Base-by-base conservation (phyloP, 192 early-diverging fungal species). In the Allomyces arbusculus region DNA sequence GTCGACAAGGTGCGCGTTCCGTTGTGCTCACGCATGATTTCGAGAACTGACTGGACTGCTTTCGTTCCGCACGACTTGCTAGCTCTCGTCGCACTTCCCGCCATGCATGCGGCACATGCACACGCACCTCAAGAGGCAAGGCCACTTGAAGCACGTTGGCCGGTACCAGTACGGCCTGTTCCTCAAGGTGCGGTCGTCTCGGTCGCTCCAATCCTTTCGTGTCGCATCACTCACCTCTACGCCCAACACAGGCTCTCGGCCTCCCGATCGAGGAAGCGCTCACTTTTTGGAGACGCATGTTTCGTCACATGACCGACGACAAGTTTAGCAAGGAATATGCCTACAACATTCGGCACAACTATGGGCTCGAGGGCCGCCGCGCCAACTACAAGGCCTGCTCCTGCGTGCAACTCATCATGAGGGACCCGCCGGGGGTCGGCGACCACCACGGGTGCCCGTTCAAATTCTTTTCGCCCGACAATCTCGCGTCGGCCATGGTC, bases 391-490 rank as follows among this genome's bases (percentile, higher is more conserved):
- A 75, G 33, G 83, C 90, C 19, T 91, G 8, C 63, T 86, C 85
- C 40, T 98, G 95, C 76, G 76, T 80, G 66, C 88, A 87, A 64
- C 89, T 98, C 75, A 96, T 98, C 70, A 87, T 75, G 65, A 70
- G 74, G 19, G 86, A 88, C 66, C 80, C 79, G 24, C 93, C 95
- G 3, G 83, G 84, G 16, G 75, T 88, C 9, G 85, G 86, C 14
- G 92, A 96, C 69, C 80, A 89, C 68, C 95, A 98, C 67, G 95
- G 95, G 9, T 98, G 95, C 73, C 95, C 95, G 61, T 98, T 92
- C 79, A 81, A 86, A 50, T 88, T 95, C 68, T 88, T 88, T 43
- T 78, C 86, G 1, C 55, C 76, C 1, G 77, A 85, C 0, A 84
- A 82, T 44, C 72, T 96, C 43, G 72, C 78, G 23, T 71, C 78